These are phyloP conservation scores for Ophiostoma pallidulum DNA, from an alignment of 2,329 filamentous ascomycete genomes.

Conservation along the genomic window DNA sequence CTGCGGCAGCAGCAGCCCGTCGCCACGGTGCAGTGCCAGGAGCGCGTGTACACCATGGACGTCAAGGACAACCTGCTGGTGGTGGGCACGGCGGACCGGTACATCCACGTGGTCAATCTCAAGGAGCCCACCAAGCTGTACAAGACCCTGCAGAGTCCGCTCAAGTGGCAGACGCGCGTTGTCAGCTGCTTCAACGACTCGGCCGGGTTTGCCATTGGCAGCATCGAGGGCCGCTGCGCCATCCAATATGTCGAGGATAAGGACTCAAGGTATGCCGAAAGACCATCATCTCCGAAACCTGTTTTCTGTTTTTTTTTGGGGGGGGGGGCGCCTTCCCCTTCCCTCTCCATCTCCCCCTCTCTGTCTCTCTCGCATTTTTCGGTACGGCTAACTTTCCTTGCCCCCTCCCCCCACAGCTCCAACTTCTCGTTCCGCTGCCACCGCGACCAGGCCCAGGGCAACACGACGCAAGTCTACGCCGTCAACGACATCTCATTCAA, in stretches of 20 bases:
- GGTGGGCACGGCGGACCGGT: slow-evolving; percentile 85
- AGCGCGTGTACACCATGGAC: slow-evolving; percentile 86
- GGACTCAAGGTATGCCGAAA: slow-evolving; percentile 52
- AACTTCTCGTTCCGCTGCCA: slow-evolving; percentile 99
- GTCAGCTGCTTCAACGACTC: slow-evolving; percentile 93
- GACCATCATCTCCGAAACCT: background rate
- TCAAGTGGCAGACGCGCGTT: slow-evolving; percentile 96
- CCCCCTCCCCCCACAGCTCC: slow-evolving; percentile 38
- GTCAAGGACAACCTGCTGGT: slow-evolving; percentile 82
- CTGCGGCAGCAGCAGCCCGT: slow-evolving; percentile 56
- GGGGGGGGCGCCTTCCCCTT: too few species aligned
- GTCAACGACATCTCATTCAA: slow-evolving; percentile 99
- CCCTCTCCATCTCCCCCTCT: too few species aligned
- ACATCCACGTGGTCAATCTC: slow-evolving; percentile 92
- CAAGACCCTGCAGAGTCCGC: slow-evolving; percentile 89
- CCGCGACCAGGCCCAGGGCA: slow-evolving; percentile 66
- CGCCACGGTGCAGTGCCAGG: slow-evolving; percentile 57
- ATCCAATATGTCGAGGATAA: slow-evolving; percentile 99
- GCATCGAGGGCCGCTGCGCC: slow-evolving; percentile 92
- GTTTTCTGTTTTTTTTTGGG: background rate
- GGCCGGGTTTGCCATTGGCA: slow-evolving; percentile 86
- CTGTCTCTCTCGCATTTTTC: background rate
- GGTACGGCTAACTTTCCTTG: too few species aligned
- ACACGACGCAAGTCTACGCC: slow-evolving; percentile 80
- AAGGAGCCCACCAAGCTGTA: slow-evolving; percentile 83